A percentile compares a stretch with the other conserved stretches of the same genome.
Evolutionary conservation across 2,329 filamentous ascomycete species (phyloP).

Genomic region (Penicillium polonicum): DNA sequence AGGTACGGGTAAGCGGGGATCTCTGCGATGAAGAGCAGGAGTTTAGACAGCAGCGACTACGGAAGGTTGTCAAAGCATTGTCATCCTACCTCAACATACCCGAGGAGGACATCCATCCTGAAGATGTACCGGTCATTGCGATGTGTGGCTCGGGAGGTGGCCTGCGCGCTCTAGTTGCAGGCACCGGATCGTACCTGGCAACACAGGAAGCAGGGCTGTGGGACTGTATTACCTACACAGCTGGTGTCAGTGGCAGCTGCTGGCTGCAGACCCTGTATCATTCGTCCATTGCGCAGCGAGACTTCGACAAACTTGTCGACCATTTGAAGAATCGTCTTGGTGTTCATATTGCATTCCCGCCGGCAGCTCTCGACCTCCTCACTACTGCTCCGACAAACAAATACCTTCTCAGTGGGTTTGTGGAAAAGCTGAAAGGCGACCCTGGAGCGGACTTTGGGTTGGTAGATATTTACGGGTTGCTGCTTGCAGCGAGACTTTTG

Average conservation of each 20-base stretch:
- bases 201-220: conserved; percentile 84
- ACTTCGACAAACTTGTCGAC: conserved; percentile 68
- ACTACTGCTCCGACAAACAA: conserved; percentile 93
- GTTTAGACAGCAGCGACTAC: conserved; percentile 68
- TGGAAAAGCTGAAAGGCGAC: conserved; percentile 88
- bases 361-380: conserved; percentile 74
- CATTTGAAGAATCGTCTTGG: conserved; percentile 84
- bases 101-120: conserved; percentile 79
- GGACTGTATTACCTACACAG: conserved; percentile 91
- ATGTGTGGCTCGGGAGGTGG: conserved; percentile 94
- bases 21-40: conserved; percentile 80
- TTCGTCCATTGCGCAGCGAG: conserved; percentile 70
- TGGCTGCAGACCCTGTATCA: conserved; percentile 91
- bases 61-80: conserved; percentile 68
- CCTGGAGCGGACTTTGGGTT: conserved; percentile 78
- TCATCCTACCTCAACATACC: conserved; percentile 77
- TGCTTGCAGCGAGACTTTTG: conserved; percentile 79
- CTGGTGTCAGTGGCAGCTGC: conserved; percentile 92
- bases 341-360: conserved; percentile 90
- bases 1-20: conserved; percentile 75
- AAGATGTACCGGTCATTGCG: conserved; percentile 90
- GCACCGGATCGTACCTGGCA: conserved; percentile 81
- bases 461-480: conserved; percentile 87
- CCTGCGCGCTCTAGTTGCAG: conserved; percentile 82
- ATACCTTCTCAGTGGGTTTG: conserved; percentile 78